Evolutionary conservation across 179 eudicot genomes (phyloP), one percentile per base, ranked within the genome.

Genomic region (Gypsophila paniculata): DNA sequence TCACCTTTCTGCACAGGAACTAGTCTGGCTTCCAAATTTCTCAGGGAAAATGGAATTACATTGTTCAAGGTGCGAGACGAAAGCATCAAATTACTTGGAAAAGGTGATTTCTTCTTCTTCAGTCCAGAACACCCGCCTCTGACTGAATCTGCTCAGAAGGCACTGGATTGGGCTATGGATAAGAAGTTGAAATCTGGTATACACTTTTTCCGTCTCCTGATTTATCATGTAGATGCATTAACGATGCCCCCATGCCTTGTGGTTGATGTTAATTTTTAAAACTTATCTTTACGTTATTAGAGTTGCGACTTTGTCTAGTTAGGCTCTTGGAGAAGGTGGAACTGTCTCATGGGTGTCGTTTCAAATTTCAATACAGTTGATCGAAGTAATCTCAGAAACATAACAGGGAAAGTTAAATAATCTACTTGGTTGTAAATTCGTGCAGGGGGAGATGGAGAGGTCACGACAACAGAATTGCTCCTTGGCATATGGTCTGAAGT

Each of bases 401-500:
- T 5, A 51, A 19, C 4, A 3, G 15, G 8, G 11, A 22, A n/a
- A 15, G 13, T n/a, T 19, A 17, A 29, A 2, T 32, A 9, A 19
- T 71, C 70, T 2, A 54, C 14, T n/a, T 6, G 12, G 34, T 17
- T 34, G 53, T 25, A 64, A 57, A 36, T 65, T 32, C 21, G 48
- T 78, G 81, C 85, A 93, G 98, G 90, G 76, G 89, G 81, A 73
- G 71, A 65, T 55, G 94, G 90, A 69, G 96, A 89, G 81, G 76
- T 89, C 34, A 93, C 96, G 9, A 25, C 82, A 0, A 61, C 82
- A 25, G 84, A 91, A 83, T 70, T 93, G 70, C 88, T 91, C 61
- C 93, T 93, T 60, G 94, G 96, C 48, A 72, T 93, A 71, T 93
- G 98, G 97, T 82, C 85, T 6, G 85, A 85, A 61, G 82, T 82